A percentile compares a stretch with the other conserved stretches of the same genome.
Conservation (phyloP, 176 grass and related monocot species). For the Bothriochloa decipiens region DNA sequence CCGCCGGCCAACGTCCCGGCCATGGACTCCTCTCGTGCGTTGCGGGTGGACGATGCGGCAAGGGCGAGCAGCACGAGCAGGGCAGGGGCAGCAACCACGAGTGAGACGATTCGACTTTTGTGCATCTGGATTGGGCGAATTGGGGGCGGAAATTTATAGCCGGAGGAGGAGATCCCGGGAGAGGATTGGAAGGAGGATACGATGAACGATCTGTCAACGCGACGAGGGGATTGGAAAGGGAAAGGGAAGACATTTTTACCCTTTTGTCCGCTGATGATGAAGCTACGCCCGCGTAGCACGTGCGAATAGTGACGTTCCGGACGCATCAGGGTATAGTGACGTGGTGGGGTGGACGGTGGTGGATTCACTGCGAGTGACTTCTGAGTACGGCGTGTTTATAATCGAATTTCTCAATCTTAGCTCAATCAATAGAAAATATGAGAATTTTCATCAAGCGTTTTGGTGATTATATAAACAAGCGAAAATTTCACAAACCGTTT, state of each 20-base stretch:
- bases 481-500: neutral
- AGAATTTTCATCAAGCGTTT: neutral
- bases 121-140: constrained; percentile 28
- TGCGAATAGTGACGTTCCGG: too few species aligned
- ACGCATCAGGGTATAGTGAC: too few species aligned
- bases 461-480: neutral
- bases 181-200: neutral
- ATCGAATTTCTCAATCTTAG: too few species aligned
- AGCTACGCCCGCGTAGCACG: too few species aligned
- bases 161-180: neutral
- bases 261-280: too few species aligned
- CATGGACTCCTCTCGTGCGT: constrained; percentile 28
- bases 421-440: neutral
- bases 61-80: constrained; percentile 35
- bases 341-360: too few species aligned
- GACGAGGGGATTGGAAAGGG: neutral
- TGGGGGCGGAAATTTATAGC: constrained; percentile 42
- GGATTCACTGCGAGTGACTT: too few species aligned
- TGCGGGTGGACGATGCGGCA: neutral
- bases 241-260: neutral
- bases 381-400: too few species aligned
- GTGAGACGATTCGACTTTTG: constrained; percentile 13
- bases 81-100: neutral
- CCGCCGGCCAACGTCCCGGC: constrained; percentile 40
- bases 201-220: neutral